phyloP scores from a whole-genome alignment of 495 filamentous ascomycete species.

The Darksidea phi region DNA sequence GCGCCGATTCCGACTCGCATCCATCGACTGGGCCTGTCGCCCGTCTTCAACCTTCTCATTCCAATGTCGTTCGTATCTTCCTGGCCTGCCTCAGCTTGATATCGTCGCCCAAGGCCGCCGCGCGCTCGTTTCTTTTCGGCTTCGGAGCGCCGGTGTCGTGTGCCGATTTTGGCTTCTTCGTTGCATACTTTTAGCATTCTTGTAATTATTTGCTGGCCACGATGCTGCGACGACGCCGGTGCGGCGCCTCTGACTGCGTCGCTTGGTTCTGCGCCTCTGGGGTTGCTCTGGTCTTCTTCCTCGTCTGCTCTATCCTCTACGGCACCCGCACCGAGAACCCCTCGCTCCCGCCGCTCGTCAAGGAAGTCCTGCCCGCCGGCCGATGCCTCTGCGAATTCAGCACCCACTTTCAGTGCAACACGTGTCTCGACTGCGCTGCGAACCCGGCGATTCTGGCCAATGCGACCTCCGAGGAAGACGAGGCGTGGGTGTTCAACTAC shows the following conservation, averaged over 20 bases:
- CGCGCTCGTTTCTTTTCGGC: too few species aligned
- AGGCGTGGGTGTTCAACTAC: conserved; percentile 44
- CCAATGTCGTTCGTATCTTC: too few species aligned
- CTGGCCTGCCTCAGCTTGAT: too few species aligned
- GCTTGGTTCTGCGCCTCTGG: conserved; percentile 17
- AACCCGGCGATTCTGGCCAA: conserved; percentile 34
- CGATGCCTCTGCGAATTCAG: conserved; percentile 32
- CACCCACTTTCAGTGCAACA: conserved; percentile 27
- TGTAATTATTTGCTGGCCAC: not conserved
- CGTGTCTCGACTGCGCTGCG: conserved; percentile 31
- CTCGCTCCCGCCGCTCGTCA: conserved; percentile 19
- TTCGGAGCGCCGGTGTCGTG: too few species aligned
- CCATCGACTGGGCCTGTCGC: too few species aligned
- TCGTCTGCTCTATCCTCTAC: conserved; percentile 31
- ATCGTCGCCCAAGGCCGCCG: too few species aligned
- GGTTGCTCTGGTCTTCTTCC: conserved; percentile 16
- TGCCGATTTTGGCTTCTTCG: too few species aligned
- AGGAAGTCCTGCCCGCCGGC: conserved; percentile 30
- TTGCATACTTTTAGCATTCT: too few species aligned
- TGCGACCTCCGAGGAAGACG: conserved; percentile 46
- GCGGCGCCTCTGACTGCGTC: conserved; percentile 13
- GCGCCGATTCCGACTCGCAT: too few species aligned
- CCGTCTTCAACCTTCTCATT: too few species aligned
- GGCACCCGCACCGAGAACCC: conserved; percentile 28
- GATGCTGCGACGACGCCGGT: conserved; percentile 21